phyloP scores from a whole-genome alignment of 345 rosid species.

The Isatis tinctoria region DNA sequence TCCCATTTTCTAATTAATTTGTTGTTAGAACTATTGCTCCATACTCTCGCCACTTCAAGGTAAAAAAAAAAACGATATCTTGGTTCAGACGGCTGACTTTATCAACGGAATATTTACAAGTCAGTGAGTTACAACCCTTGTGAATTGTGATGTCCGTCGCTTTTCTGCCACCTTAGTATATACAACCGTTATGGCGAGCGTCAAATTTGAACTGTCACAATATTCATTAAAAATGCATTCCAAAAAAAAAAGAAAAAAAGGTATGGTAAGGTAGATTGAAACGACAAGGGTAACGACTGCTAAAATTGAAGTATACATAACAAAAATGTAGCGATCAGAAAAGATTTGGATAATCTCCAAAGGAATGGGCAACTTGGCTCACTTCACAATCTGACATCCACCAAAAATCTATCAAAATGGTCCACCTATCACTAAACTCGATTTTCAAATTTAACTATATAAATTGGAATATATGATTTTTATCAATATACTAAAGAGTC shows the following conservation, averaged over 20 bases:
- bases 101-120: too few species aligned
- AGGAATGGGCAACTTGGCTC: slow-evolving; percentile 33
- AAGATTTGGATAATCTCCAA: slow-evolving; percentile 34
- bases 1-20: too few species aligned
- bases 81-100: too few species aligned
- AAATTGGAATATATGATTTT: background rate
- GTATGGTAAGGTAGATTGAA: background rate
- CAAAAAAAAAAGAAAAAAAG: background rate
- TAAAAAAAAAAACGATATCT: too few species aligned
- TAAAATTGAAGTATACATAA: slow-evolving; percentile 8
- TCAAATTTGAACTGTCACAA: background rate
- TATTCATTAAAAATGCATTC: background rate
- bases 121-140: too few species aligned
- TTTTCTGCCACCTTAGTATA: background rate
- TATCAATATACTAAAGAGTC: background rate
- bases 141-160: background rate
- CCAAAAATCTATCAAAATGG: slow-evolving; percentile 22
- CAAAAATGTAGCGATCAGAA: slow-evolving; percentile 28
- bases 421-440: slow-evolving; percentile 2
- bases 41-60: background rate
- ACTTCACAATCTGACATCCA: slow-evolving; percentile 12
- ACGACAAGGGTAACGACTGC: background rate
- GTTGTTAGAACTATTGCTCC: background rate
- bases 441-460: background rate
- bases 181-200: background rate